Conservation (phyloP, 1,284 basidiomycete genomes). For the Agroathelia rolfsii region DNA sequence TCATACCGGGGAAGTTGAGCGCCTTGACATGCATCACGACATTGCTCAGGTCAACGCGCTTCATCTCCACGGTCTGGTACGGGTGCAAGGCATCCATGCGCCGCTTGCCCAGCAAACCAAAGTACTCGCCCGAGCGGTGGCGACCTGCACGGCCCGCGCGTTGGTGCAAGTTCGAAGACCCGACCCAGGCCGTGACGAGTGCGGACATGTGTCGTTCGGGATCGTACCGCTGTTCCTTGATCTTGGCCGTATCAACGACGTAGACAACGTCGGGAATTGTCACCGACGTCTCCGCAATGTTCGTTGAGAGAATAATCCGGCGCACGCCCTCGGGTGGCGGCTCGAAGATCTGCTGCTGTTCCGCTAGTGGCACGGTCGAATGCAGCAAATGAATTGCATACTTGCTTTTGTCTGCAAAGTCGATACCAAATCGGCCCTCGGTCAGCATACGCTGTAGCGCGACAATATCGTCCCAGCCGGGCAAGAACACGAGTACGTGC, state of each 20-base stretch:
- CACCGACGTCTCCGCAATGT: conserved; percentile 94
- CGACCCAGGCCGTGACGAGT: conserved; percentile 85
- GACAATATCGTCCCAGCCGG: conserved; percentile 90
- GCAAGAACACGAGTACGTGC: conserved; percentile 87
- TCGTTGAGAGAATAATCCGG: conserved; percentile 87
- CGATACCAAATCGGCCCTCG: conserved; percentile 49
- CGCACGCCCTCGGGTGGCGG: conserved; percentile 71
- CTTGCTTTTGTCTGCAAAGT: conserved; percentile 50
- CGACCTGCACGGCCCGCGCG: conserved; percentile 91
- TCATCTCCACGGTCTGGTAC: conserved; percentile 95
- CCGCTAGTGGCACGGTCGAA: conserved; percentile 81
- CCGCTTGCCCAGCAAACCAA: conserved; percentile 66
- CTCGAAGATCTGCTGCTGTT: conserved; percentile 88
- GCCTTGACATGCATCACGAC: conserved; percentile 97
- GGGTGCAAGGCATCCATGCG: conserved; percentile 61
- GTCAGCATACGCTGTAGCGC: conserved; percentile 64
- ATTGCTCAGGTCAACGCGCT: conserved; percentile 83
- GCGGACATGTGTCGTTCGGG: conserved; percentile 83
- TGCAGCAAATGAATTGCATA: conserved; percentile 85
- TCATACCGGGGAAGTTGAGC: conserved; percentile 84
- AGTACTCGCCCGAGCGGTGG: conserved; percentile 89
- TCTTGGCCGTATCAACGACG: conserved; percentile 83
- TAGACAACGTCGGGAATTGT: conserved; percentile 97
- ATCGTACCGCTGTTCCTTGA: conserved; percentile 93
- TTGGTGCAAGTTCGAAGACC: conserved; percentile 89